These are phyloP conservation scores for Aegilops longissima DNA, from an alignment of 176 grass and related monocot species.

Conservation along the genomic window DNA sequence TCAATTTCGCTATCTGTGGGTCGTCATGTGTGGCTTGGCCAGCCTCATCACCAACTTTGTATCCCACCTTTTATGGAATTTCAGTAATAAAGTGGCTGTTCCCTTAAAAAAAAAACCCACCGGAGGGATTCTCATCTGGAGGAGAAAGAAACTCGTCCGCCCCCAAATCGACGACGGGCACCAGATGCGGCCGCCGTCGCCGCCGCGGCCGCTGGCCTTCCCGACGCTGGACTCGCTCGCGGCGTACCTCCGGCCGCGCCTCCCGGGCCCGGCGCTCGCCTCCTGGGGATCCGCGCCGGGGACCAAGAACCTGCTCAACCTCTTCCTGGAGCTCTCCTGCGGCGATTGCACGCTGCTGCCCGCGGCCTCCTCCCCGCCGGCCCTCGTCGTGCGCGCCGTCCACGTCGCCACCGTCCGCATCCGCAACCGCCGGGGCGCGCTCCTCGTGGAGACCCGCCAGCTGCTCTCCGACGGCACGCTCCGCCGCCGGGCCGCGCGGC, in stretches of 20 bases:
- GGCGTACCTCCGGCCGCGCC: conserved; percentile 55
- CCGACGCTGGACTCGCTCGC: conserved; percentile 65
- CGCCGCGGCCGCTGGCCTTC: conserved; percentile 58
- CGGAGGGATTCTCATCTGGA: conserved; percentile 7
- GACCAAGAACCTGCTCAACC: conserved; percentile 77
- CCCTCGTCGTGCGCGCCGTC: conserved; percentile 56
- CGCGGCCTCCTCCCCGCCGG: not conserved
- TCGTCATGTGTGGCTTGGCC: too few species aligned
- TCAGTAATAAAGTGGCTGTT: too few species aligned
- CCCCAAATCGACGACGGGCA: conserved; percentile 1
- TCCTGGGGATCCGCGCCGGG: conserved; percentile 70
- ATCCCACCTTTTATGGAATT: too few species aligned
- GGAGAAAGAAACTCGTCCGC: not conserved
- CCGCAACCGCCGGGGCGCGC: conserved; percentile 52
- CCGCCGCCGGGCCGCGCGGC: conserved; percentile 44
- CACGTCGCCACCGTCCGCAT: conserved; percentile 68
- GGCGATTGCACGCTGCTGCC: conserved; percentile 61
- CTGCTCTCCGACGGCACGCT: conserved; percentile 80
- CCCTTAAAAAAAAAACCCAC: too few species aligned
- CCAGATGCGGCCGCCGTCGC: conserved; percentile 38
- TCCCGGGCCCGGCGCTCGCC: conserved; percentile 38
- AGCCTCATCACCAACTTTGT: too few species aligned
- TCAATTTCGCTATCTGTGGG: too few species aligned
- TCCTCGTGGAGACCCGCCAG: conserved; percentile 72
- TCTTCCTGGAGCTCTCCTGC: conserved; percentile 85